Base-by-base conservation (phyloP, 1,139 yeast species). In the Blastobotrys elegans region DNA sequence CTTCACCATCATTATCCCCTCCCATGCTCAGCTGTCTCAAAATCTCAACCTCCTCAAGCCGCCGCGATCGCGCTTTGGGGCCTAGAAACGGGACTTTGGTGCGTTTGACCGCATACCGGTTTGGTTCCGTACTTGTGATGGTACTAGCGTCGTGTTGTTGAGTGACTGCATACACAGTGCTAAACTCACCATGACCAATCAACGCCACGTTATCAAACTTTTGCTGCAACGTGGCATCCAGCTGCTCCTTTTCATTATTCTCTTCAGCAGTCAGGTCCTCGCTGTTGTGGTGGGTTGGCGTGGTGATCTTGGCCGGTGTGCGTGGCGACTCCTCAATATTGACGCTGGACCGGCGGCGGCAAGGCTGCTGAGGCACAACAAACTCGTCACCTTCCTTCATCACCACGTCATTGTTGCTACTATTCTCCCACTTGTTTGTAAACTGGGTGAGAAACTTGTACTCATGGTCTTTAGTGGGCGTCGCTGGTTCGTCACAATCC, bases 171-270 rank as follows among this genome's bases (percentile, higher is more conserved):
- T 80, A 92, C 11, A 95, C 97, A 40, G 81, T 73, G 2, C 96
- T 86, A 61, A 92, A 92, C 64, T 88, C 96, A 18, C 98, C 97
- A 36, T 77, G 72, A 3, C 96, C 96, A 45, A 89, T 72, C 44
- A 82, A 68, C 46, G 76, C 75, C 41, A 90, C 88, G 56, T 81
- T 78, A 47, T 77, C 86, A 67, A 90, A 90, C 63, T 82, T 80
- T 31, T 80, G 74, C 40, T 76, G 69, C 51, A 88, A 71, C 60
- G 80, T 45, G 39, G 77, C 77, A 58, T 83, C 88, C 21, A 74
- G 64, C 10, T 40, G 39, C 20, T 37, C 16, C 17, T 7, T 13
- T 36, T 17, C 14, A 21, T 36, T 17, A 8, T 22, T 37, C 21
- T 22, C 30, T 5, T 5, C 14, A 18, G 24, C n/a, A 13, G 14